Base-by-base conservation (phyloP, 306 rosid species). In the Citrullus colocynthis region DNA sequence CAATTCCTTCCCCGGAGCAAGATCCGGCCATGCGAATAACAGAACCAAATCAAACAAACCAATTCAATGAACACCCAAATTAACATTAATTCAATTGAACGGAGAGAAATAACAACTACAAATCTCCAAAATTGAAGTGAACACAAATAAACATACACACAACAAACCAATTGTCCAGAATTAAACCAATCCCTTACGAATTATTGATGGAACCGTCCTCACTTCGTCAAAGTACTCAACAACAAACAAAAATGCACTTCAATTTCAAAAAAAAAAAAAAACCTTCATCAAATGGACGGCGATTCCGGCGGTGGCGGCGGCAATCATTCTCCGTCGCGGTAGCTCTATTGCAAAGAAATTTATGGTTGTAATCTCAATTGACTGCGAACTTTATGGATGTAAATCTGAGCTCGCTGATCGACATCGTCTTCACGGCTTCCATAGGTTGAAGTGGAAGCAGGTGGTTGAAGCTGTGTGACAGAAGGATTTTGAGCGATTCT, bases 371-470 rank as follows among this genome's bases (percentile, higher is more conserved):
- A 75, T 49, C 80, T 59, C 17, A 91, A 86, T 17, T 75, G 88
- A 24, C 81, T 85, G 2, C 84, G 83, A 76, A 91, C 89, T 24
- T 87, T 84, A 11, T 85, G 80, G 72, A 91, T 91, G 71, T 89
- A 91, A 91, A 80, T 66, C 81, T 91, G 90, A 32, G 95, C 92
- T 61, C 84, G 84, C 69, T 20, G 74, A 79, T 91, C 89, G 76
- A 91, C 74, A 78, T 90, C 96, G 59, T 77, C 85, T 48, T 73
- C 78, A 6, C 18, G 36, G 56, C 7, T 32, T 18, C 24, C 63
- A 24, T 24, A 24, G 28, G 28, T 24, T 24, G 28, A 24, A 24
- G 28, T 24, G 28, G 28, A 24, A 24, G 28, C 28, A 24, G 28
- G 28, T 24, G 28, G 28, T 24, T 24, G 28, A 24, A 24, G 28